These are phyloP conservation scores for Spinellus fusiger DNA, from an alignment of 192 early-diverging fungal species.

Conservation along the genomic window DNA sequence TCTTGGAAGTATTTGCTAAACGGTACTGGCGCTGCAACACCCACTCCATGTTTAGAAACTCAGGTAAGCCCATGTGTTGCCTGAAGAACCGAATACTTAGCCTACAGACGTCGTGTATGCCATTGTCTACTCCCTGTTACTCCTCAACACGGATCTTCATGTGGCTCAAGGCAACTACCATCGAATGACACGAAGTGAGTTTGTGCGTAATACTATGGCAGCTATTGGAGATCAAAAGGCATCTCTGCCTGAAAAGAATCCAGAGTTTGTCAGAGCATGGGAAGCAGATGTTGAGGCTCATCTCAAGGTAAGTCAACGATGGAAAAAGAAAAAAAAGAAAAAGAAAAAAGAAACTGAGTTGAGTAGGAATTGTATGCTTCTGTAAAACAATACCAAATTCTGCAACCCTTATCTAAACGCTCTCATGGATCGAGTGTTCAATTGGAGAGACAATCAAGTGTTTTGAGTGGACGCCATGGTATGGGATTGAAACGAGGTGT, in stretches of 20 bases:
- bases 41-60: slow-evolving; percentile 40
- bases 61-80: slow-evolving; percentile 8
- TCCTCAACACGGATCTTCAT: slow-evolving; percentile 93
- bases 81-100: background rate
- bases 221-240: slow-evolving; percentile 34
- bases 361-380: slow-evolving; percentile 29
- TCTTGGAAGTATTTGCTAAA: slow-evolving; percentile 77
- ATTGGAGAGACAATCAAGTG: slow-evolving; percentile 1
- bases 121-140: slow-evolving; percentile 75
- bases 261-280: slow-evolving; percentile 9
- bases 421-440: background rate
- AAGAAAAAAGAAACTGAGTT: background rate
- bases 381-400: slow-evolving; percentile 33
- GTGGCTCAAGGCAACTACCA: slow-evolving; percentile 68
- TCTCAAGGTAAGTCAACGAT: slow-evolving; percentile 9
- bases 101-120: slow-evolving; percentile 75
- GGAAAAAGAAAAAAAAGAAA: background rate
- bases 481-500: slow-evolving; percentile 22
- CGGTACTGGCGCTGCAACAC: slow-evolving; percentile 83
- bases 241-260: background rate
- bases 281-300: slow-evolving; percentile 15
- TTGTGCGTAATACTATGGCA: slow-evolving; percentile 66
- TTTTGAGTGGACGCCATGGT: slow-evolving; percentile 4
- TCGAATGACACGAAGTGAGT: slow-evolving; percentile 70
- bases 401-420: slow-evolving; percentile 23